A percentile compares a stretch with the other conserved stretches of the same genome.
Evolutionary conservation across 1,284 basidiomycete genomes (phyloP).

Genomic region (Meripilus lineatus): DNA sequence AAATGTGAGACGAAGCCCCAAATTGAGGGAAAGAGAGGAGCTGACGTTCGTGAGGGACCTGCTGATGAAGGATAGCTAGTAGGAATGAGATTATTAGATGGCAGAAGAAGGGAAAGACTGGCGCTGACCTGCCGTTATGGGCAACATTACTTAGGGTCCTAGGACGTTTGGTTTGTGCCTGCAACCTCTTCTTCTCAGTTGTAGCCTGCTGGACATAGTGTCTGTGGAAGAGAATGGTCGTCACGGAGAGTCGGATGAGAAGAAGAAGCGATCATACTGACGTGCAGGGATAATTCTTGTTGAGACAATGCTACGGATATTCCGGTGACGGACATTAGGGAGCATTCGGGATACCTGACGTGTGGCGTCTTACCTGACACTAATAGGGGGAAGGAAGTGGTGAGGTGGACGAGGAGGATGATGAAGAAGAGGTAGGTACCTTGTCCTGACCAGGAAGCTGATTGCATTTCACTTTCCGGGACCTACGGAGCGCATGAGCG

Average conservation of each 20-base stretch:
- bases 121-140: constrained; percentile 44
- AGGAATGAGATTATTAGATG: neutral
- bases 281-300: constrained; percentile 84
- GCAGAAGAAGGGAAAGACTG: constrained; percentile 17
- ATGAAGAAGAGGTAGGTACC: constrained; percentile 37
- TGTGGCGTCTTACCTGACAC: constrained; percentile 48
- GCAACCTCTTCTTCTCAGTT: constrained; percentile 70
- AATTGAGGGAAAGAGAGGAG: neutral
- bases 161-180: constrained; percentile 50
- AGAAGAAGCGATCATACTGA: constrained; percentile 36
- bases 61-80: constrained; percentile 10
- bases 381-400: constrained; percentile 13
- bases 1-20: neutral
- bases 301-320: constrained; percentile 59
- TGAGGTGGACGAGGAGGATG: neutral
- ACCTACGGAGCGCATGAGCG: constrained; percentile 45
- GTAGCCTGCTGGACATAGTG: constrained; percentile 79
- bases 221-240: constrained; percentile 33
- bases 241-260: constrained; percentile 12
- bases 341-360: neutral
- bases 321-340: neutral
- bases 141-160: constrained; percentile 53
- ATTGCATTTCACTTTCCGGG: constrained; percentile 81
- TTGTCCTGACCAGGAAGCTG: constrained; percentile 72
- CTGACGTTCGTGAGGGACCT: constrained; percentile 18